Base-by-base conservation (phyloP, 345 rosid genomes). In the Melastoma malabathricum region DNA sequence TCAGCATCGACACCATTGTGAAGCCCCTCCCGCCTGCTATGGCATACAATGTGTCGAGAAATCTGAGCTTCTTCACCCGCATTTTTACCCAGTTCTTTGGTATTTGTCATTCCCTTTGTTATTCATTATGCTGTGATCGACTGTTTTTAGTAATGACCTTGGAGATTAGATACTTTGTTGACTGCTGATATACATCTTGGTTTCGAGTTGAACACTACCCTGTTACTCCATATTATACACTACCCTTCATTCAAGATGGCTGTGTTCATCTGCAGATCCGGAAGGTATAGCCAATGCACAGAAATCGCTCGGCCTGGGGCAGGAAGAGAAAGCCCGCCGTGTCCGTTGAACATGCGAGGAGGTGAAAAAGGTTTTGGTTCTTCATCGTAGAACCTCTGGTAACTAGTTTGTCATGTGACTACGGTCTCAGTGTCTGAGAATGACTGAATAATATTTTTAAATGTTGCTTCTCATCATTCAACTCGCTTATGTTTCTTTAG, bases 11-110 rank as follows among this genome's bases (percentile, higher is more conserved):
- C 68, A 90, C 98, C 44, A 29, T 86, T 25, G 96, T 90, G 62
- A 90, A 90, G 79, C 98, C 96, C 58, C 96, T 90, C 69, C 98
- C 98, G 49, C 96, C 92, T 50, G 57, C 83, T 19, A 73, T 84
- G 92, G 94, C 86, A 5, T 86, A 76, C 69, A 90, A 82, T 10
- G 89, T 68, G 54, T 83, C 98, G 47, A 89, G 96, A 52, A 90
- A 86, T 72, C 76, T 90, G 82, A 78, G 79, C 80, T 90, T 90
- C 82, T 86, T 90, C 75, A 80, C 82, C 0, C 89, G 98, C 58
- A 90, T 90, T 67, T 90, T 90, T 71, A 90, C 98, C 4, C 98
- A 90, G 75, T 90, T 90, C 75, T 90, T 86, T 61, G 96, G 98
- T 90, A 63, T 64, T 89, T 64, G 12, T 12, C 12, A 7, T 34